A percentile compares a stretch with the other conserved stretches of the same genome.
phyloP scores from a whole-genome alignment of 768 basidiomycete species.

The Cystofilobasidium capitatum region DNA sequence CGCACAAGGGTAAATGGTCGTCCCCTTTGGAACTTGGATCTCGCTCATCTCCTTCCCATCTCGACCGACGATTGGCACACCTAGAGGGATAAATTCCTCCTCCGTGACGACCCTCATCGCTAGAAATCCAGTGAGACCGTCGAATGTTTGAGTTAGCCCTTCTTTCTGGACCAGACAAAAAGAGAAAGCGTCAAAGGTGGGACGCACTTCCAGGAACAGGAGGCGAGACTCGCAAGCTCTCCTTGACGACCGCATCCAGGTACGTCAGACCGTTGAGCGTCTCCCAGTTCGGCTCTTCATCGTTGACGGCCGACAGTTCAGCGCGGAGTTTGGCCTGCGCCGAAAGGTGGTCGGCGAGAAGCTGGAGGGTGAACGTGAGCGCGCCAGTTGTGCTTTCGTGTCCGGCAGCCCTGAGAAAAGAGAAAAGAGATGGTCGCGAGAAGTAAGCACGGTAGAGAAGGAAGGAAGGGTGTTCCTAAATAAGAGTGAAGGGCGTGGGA shows the following conservation, averaged over 20 bases:
- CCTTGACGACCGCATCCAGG: constrained; percentile 25
- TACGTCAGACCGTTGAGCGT: constrained; percentile 9
- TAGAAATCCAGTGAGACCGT: too few species aligned
- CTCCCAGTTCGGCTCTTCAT: neutral
- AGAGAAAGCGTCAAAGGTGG: too few species aligned
- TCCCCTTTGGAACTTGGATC: neutral
- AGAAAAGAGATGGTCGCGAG: too few species aligned
- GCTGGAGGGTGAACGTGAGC: constrained; percentile 21
- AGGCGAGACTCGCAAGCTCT: constrained; percentile 10
- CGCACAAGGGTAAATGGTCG: constrained; percentile 16
- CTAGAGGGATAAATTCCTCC: constrained; percentile 20
- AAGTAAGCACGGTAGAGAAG: too few species aligned
- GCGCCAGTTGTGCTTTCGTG: constrained; percentile 15
- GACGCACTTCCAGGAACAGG: constrained; percentile 5
- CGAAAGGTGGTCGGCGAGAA: constrained; percentile 5
- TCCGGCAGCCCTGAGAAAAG: too few species aligned
- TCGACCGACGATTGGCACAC: constrained; percentile 10
- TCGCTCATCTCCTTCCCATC: constrained; percentile 12
- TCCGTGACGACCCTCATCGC: neutral
- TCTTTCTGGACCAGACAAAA: too few species aligned
- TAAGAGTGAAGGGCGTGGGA: too few species aligned
- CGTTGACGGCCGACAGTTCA: constrained; percentile 7
- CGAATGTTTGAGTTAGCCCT: neutral
- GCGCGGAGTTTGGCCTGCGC: constrained; percentile 18
- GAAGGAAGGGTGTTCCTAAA: too few species aligned